Conservation (phyloP, 768 basidiomycete species). For the Hericium alpestre region DNA sequence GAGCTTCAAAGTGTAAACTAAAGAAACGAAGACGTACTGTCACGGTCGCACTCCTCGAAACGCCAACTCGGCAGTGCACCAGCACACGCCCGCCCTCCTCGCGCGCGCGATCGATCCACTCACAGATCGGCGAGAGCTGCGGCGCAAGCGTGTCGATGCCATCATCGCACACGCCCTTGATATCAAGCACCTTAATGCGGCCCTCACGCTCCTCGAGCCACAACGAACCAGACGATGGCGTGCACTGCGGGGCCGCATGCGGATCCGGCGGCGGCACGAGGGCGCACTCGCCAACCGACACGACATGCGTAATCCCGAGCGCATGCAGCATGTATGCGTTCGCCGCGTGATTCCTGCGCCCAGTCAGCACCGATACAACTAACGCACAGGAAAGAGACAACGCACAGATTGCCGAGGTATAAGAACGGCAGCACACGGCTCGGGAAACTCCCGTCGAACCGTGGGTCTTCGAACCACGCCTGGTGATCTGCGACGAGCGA, state of each 20-base stretch:
- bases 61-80: slow-evolving; percentile 99
- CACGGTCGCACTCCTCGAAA: slow-evolving; percentile 87
- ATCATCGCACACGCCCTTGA: slow-evolving; percentile 89
- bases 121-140: slow-evolving; percentile 78
- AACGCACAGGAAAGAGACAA: slow-evolving; percentile 15
- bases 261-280: slow-evolving; percentile 62
- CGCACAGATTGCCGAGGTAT: slow-evolving; percentile 90
- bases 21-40: slow-evolving; percentile 40
- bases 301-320: slow-evolving; percentile 92
- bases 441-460: slow-evolving; percentile 95
- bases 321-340: slow-evolving; percentile 96
- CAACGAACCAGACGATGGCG: slow-evolving; percentile 47
- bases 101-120: slow-evolving; percentile 87
- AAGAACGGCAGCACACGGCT: slow-evolving; percentile 86
- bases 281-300: slow-evolving; percentile 92
- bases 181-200: slow-evolving; percentile 82
- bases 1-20: background rate
- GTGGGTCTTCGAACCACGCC: slow-evolving; percentile 88
- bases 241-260: slow-evolving; percentile 12
- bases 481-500: slow-evolving; percentile 62
- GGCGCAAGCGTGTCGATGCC: slow-evolving; percentile 92
- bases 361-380: slow-evolving; percentile 9
- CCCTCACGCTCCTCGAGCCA: slow-evolving; percentile 86
- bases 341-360: slow-evolving; percentile 72
- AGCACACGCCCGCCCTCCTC: slow-evolving; percentile 78